Evolutionary conservation across 495 filamentous ascomycete genomes (phyloP), one percentile per base, ranked within the genome.

Genomic region (Penicillium manginii): DNA sequence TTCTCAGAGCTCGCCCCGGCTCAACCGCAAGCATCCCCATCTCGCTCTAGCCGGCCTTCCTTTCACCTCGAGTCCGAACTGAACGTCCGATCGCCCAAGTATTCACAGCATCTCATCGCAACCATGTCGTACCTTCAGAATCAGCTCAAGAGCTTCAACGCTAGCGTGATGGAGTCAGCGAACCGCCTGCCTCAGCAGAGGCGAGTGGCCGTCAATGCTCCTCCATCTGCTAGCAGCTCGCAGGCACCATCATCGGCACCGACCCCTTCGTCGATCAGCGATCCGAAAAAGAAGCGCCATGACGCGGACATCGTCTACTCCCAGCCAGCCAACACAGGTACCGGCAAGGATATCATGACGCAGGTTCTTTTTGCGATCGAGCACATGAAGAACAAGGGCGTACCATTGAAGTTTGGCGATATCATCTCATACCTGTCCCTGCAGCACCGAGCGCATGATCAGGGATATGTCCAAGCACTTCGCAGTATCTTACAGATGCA

Each of bases 291-390:
- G 57, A 89, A 88, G 73, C 78, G 84, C 39, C 81, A 81, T 39
- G 78, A 83, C 59, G 72, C 75, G 51, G 75, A 82, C 32, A 78
- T 86, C 52, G 85, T 89, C 60, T 92, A 87, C 72, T 92, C 90
- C 11, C 91, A 93, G 71, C 90, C 92, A 14, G 80, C 82, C 43
- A 82, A 87, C 63, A 92, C 90, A 3, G 90, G 90, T 58, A 88
- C 83, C 29, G 92, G 91, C 59, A 81, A 82, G 49, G 86, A 91
- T 69, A 85, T 93, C 69, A 87, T 91, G 81, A 93, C 91, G 9
- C 88, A 96, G 63, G 84, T 97, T 55, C 79, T 85, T 55, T 94
- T 91, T 71, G 89, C 90, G 6, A 86, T 96, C 70, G 83, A 90
- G 10, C 89, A 90, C 69, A 88, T 98, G 67, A 94, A 94, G 68